Evolutionary conservation across 805 yeast genomes (phyloP), one percentile per base, ranked within the genome.

Genomic region (Kazachstania psychrophila): DNA sequence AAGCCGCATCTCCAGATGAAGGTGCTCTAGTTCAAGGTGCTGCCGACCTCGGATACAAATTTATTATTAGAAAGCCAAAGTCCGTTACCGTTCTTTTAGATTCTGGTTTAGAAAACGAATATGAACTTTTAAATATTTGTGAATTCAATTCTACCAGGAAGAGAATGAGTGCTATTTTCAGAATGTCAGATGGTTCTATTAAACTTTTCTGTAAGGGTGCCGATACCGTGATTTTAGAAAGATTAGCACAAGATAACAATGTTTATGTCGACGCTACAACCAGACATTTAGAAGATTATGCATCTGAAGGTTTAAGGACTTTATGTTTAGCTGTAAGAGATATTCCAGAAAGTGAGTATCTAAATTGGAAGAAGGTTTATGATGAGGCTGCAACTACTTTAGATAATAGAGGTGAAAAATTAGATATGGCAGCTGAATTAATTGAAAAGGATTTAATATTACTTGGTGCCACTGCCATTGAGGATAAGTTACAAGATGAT

Each of bases 1-100:
- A 92, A 62, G 98, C 99, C 1, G 96, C 98, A 0, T 88, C 97
- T 0, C 98, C 98, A 0, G 99, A 92, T 64, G 98, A 94, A 66
- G 98, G 98, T 35, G 99, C 99, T 0, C 68, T 92, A 43, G 99
- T 92, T 2, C 87, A 88, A 50, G 99, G 99, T 40, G 97, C 95
- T 13, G 92, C 96, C 0, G 69, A 68, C 51, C 64, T 89, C 32
- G 97, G 96, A 0, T 92, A 81, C 56, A 77, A 72, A 44, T 94
- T 92, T 56, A 72, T 74, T 6, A 76, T 86, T 32, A 80, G 99
- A 64, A 77, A 77, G 33, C 99, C 99, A 5, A 77, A 77, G 40
- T 71, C 82, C 16, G 80, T 94, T 23, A 73, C 84, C 0, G 70
- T 94, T 28, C 72, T 74, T 33, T 64, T 72, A 7, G 59, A 65